Evolutionary conservation across 352 stramenopile genomes (phyloP).

Genomic region (Phytophthora citricola): DNA sequence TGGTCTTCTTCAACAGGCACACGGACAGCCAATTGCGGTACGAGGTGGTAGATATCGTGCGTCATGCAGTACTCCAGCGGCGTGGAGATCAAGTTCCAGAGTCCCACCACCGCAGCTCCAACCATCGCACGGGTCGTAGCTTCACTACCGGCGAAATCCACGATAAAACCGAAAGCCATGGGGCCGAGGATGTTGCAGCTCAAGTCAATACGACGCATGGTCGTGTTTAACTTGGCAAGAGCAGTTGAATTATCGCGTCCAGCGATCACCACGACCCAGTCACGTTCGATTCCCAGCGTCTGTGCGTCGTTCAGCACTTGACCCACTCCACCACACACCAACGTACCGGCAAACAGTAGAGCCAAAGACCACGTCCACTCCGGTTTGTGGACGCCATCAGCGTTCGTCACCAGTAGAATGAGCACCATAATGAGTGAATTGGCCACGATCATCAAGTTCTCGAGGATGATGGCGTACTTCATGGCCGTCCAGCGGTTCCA

Average conservation of each 20-base stretch:
- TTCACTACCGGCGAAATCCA: slow-evolving; percentile 74
- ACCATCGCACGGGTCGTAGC: slow-evolving; percentile 70
- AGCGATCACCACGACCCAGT: slow-evolving; percentile 89
- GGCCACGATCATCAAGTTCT: slow-evolving; percentile 81
- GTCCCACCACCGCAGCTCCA: slow-evolving; percentile 62
- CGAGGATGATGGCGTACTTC: slow-evolving; percentile 72
- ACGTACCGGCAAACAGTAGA: slow-evolving; percentile 52
- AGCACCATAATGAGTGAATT: slow-evolving; percentile 66
- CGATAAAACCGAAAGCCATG: slow-evolving; percentile 79
- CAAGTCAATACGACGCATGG: slow-evolving; percentile 84
- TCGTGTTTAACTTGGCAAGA: slow-evolving; percentile 79
- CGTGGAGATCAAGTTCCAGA: slow-evolving; percentile 85
- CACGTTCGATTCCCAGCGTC: slow-evolving; percentile 81
- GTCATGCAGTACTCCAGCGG: slow-evolving; percentile 83
- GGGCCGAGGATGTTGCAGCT: slow-evolving; percentile 80
- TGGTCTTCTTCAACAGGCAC: slow-evolving; percentile 32
- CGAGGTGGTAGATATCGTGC: slow-evolving; percentile 69
- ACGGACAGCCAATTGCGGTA: slow-evolving; percentile 51
- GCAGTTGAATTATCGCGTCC: slow-evolving; percentile 46
- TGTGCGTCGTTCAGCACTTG: slow-evolving; percentile 82
- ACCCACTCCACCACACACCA: slow-evolving; percentile 73
- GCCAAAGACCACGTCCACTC: slow-evolving; percentile 60
- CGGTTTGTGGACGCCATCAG: slow-evolving; percentile 58
- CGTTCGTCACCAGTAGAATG: slow-evolving; percentile 73
- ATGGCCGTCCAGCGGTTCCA: slow-evolving; percentile 77